Conservation (phyloP, 148 eudicot species). For the Vaccinium myrtillus region DNA sequence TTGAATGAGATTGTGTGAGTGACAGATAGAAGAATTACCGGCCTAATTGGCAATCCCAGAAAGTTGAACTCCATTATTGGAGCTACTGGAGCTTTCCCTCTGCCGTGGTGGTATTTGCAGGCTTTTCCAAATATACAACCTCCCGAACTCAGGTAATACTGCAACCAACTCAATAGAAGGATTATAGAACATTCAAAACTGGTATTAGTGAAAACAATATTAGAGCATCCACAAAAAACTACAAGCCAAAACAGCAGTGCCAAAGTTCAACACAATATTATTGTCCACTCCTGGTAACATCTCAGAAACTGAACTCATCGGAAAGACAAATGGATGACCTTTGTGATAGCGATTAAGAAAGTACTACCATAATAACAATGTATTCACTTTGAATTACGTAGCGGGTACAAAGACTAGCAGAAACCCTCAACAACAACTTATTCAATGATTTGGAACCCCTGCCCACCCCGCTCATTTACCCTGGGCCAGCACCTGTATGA, state of each 20-base stretch:
- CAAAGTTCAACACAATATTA: background rate
- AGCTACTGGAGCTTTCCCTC: constrained; percentile 30
- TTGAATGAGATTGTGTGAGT: background rate
- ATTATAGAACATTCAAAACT: background rate
- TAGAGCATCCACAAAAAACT: background rate
- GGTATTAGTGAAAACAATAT: background rate
- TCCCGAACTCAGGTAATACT: constrained; percentile 66
- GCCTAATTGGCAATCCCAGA: constrained; percentile 78
- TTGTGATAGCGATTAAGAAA: constrained; percentile 5
- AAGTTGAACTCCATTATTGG: constrained; percentile 51
- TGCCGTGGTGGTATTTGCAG: constrained; percentile 65
- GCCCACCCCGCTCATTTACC: background rate
- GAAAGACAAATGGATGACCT: background rate
- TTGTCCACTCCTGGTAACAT: background rate
- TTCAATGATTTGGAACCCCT: background rate
- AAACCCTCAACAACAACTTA: background rate
- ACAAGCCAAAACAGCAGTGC: background rate
- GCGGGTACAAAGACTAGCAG: background rate
- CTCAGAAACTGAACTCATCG: background rate
- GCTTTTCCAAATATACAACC: constrained; percentile 72
- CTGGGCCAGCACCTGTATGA: background rate
- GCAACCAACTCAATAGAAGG: constrained; percentile 31
- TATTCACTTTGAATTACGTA: background rate
- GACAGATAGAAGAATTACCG: constrained; percentile 30
- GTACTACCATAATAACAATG: background rate